phyloP scores from a whole-genome alignment of 306 rosid species.

The Cicer bijugum region DNA sequence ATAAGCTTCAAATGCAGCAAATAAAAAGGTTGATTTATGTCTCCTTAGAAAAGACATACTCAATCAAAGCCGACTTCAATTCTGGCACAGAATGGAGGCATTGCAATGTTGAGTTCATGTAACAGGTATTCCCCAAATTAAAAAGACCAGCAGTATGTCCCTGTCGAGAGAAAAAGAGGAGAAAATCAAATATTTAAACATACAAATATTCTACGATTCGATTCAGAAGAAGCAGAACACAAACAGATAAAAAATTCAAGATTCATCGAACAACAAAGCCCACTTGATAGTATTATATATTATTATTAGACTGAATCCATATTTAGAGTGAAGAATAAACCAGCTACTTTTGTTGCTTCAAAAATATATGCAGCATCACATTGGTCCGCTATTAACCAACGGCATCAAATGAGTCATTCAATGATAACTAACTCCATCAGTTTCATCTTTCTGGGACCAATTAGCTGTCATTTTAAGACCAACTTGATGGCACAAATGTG shows the following conservation, averaged over 20 bases:
- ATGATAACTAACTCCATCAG: conserved; percentile 17
- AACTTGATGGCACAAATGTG: conserved; percentile 3
- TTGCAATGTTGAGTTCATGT: conserved; percentile 97
- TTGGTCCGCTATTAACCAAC: neutral
- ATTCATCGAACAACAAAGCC: conserved; percentile 16
- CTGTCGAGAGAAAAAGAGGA: conserved; percentile 47
- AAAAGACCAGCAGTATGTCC: conserved; percentile 94
- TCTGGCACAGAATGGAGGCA: conserved; percentile 99
- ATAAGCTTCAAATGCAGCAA: conserved; percentile 34
- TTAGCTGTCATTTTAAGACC: conserved; percentile 4
- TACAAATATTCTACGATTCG: conserved; percentile 13
- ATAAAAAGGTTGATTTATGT: conserved; percentile 29
- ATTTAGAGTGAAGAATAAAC: neutral
- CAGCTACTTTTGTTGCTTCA: conserved; percentile 4
- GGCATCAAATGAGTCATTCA: conserved; percentile 20
- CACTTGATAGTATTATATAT: conserved; percentile 1
- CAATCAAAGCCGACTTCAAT: conserved; percentile 86
- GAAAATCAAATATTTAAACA: conserved; percentile 29
- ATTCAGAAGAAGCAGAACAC: conserved; percentile 13
- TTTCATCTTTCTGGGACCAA: conserved; percentile 22
- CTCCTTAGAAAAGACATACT: conserved; percentile 56
- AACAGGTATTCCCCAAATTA: conserved; percentile 97
- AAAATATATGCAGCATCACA: conserved; percentile 8
- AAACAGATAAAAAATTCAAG: conserved; percentile 26
- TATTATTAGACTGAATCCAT: conserved; percentile 1